Conservation (phyloP, 2,329 filamentous ascomycete species). For the Aspergillus sp. region DNA sequence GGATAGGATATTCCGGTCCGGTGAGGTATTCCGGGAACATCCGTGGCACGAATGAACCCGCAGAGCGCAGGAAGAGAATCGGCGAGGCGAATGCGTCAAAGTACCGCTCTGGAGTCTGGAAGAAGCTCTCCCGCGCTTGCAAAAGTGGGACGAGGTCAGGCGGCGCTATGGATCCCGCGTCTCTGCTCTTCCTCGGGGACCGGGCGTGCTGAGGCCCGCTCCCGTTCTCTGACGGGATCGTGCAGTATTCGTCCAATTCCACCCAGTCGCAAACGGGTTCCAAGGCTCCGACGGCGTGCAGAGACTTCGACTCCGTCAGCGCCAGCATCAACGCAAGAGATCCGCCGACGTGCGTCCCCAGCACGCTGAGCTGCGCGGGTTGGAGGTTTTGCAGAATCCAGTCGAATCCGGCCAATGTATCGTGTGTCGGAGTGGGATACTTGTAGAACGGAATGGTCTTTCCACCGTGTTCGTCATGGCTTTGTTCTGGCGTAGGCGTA, state of each 20-base stretch:
- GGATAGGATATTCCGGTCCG: constrained; percentile 25
- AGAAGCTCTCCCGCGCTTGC: constrained; percentile 26
- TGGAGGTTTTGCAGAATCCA: constrained; percentile 27
- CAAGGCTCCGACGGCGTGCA: constrained; percentile 24
- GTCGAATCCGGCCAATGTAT: constrained; percentile 30
- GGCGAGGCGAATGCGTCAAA: constrained; percentile 39
- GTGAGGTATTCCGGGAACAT: constrained; percentile 25
- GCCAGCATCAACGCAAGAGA: constrained; percentile 36
- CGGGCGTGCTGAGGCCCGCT: not conserved
- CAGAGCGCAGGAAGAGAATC: constrained; percentile 32
- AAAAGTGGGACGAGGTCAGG: constrained; percentile 28
- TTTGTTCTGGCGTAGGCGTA: not conserved
- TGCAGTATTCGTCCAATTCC: constrained; percentile 33
- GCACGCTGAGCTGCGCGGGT: constrained; percentile 20
- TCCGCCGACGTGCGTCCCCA: constrained; percentile 30
- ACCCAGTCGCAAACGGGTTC: constrained; percentile 33
- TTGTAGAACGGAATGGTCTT: constrained; percentile 9
- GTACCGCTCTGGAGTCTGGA: constrained; percentile 28
- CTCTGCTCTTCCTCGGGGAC: constrained; percentile 6
- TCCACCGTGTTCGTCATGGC: not conserved
- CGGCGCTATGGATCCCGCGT: constrained; percentile 12
- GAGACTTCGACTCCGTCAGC: constrained; percentile 28
- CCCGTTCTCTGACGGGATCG: not conserved
- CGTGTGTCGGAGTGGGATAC: constrained; percentile 31
- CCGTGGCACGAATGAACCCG: constrained; percentile 30